Conservation (phyloP, 306 rosid genomes). For the Carpinus fangiana region DNA sequence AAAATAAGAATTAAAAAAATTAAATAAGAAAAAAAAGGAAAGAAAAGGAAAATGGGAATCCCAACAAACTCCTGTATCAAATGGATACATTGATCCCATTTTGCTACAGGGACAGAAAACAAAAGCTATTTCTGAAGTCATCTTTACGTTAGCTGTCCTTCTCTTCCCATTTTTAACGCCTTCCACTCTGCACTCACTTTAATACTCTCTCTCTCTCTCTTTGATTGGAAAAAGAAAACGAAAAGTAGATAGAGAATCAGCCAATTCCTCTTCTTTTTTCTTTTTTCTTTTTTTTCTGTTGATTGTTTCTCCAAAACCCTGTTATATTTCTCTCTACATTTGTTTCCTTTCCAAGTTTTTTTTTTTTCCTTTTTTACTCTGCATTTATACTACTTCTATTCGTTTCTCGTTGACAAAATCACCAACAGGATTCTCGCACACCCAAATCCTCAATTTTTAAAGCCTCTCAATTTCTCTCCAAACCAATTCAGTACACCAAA, state of each 20-base stretch:
- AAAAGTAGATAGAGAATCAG: neutral
- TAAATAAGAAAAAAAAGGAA: too few relatives aligned
- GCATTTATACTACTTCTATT: constrained; percentile 7
- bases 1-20: too few relatives aligned
- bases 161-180: constrained; percentile 13
- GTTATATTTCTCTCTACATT: constrained; percentile 29
- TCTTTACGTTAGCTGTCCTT: constrained; percentile 33
- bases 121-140: constrained; percentile 25
- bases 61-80: too few relatives aligned
- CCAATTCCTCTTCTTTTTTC: constrained; percentile 2
- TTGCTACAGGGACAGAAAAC: too few relatives aligned
- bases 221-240: neutral
- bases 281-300: constrained; percentile 4
- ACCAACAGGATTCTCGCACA: constrained; percentile 29
- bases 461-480: neutral
- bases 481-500: constrained; percentile 1
- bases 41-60: too few relatives aligned
- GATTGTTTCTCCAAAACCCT: constrained; percentile 50
- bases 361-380: constrained; percentile 1
- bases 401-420: neutral
- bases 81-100: too few relatives aligned
- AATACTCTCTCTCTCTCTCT: constrained; percentile 1
- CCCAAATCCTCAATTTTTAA: constrained; percentile 26
- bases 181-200: constrained; percentile 23
- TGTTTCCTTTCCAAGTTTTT: constrained; percentile 10